Percentiles rank a stretch among this genome's conserved stretches.
phyloP scores from a whole-genome alignment of 225 moss, liverwort and hornwort species.

The Sphagnum tenellum region DNA sequence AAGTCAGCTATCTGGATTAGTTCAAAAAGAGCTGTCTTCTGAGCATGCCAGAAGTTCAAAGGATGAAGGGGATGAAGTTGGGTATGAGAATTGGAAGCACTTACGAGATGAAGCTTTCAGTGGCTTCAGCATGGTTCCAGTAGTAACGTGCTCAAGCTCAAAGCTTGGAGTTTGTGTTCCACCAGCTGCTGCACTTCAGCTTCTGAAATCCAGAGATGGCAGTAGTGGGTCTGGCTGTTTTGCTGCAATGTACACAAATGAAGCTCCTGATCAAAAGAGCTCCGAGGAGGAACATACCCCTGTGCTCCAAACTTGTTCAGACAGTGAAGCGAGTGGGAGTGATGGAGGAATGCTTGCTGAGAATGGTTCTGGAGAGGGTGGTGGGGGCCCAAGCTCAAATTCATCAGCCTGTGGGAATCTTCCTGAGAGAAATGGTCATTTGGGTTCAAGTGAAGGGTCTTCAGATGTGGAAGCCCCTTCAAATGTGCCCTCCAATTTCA shows the following conservation, averaged over 20 bases:
- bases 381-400: slow-evolving; percentile 40
- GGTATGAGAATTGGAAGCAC: slow-evolving; percentile 15
- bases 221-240: slow-evolving; percentile 38
- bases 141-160: too few species aligned
- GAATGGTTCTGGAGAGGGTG: slow-evolving; percentile 12
- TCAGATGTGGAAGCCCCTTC: slow-evolving; percentile 25
- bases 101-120: slow-evolving; percentile 7
- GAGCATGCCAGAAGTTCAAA: neutral
- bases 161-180: too few species aligned
- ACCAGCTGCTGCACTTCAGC: too few species aligned
- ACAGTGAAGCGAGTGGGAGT: slow-evolving; percentile 29
- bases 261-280: neutral
- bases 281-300: slow-evolving; percentile 13
- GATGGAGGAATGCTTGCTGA: slow-evolving; percentile 20
- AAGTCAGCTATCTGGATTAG: too few species aligned
- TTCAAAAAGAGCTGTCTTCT: too few species aligned
- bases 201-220: slow-evolving; percentile 23
- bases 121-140: neutral
- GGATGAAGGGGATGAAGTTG: slow-evolving; percentile 14
- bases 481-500: slow-evolving; percentile 14
- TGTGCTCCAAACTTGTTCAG: slow-evolving; percentile 28
- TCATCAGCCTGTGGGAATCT: slow-evolving; percentile 50
- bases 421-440: slow-evolving; percentile 18
- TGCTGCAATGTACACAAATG: slow-evolving; percentile 5
- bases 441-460: slow-evolving; percentile 44